A percentile compares a stretch with the other conserved stretches of the same genome.
phyloP scores from a whole-genome alignment of 2,329 filamentous ascomycete genomes.

The Cladosporium sp. region DNA sequence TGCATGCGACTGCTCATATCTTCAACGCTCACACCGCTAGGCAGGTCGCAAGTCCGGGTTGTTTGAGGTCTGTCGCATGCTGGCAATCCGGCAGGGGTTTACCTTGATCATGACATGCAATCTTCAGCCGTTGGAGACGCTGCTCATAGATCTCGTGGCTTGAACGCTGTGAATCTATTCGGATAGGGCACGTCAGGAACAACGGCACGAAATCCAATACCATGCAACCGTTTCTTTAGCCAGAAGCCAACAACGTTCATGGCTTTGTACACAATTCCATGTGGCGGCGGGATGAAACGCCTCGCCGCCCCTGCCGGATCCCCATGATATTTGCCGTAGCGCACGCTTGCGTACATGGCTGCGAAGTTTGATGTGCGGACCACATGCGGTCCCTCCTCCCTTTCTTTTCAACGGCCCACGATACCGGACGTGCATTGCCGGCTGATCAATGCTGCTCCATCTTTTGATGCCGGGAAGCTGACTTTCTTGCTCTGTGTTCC shows the following conservation, averaged over 20 bases:
- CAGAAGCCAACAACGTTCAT: neutral
- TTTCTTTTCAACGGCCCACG: neutral
- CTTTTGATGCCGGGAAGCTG: neutral
- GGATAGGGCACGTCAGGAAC: neutral
- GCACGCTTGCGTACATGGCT: constrained; percentile 9
- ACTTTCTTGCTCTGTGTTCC: neutral
- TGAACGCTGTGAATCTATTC: neutral
- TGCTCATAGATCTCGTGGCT: neutral
- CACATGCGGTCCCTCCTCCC: neutral
- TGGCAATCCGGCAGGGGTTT: neutral
- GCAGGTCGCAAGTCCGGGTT: neutral
- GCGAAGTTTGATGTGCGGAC: constrained; percentile 1
- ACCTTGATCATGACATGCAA: neutral
- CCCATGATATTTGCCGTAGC: constrained; percentile 14
- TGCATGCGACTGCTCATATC: neutral
- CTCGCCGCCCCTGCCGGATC: constrained; percentile 9
- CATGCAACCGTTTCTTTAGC: neutral
- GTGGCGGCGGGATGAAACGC: neutral
- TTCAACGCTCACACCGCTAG: neutral
- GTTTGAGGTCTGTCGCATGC: neutral
- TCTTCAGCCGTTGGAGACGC: neutral
- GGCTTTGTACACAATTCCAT: constrained; percentile 4
- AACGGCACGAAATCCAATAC: neutral
- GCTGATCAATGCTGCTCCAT: neutral
- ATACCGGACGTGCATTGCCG: constrained; percentile 2